These are phyloP conservation scores for Letharia columbiana DNA, from an alignment of 495 filamentous ascomycete genomes.

Conservation along the genomic window DNA sequence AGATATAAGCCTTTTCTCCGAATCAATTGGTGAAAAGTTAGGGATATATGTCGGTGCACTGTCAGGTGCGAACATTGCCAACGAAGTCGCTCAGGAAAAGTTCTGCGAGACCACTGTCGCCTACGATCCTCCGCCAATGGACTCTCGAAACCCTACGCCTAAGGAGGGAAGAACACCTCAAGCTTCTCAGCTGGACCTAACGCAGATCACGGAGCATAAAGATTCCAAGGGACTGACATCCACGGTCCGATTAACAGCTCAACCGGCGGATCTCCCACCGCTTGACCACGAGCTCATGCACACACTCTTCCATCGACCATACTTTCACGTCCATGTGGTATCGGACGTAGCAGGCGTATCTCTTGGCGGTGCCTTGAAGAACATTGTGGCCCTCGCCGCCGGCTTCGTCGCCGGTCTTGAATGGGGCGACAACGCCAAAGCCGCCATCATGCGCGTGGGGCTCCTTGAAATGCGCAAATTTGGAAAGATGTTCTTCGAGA, in stretches of 20 bases:
- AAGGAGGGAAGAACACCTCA: slow-evolving; percentile 45
- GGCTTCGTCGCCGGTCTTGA: slow-evolving; percentile 93
- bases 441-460: slow-evolving; percentile 91
- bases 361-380: slow-evolving; percentile 92
- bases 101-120: slow-evolving; percentile 95
- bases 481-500: slow-evolving; percentile 81
- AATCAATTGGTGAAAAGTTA: slow-evolving; percentile 80
- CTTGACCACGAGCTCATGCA: slow-evolving; percentile 72
- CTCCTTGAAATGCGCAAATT: slow-evolving; percentile 94
- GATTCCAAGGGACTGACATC: slow-evolving; percentile 53
- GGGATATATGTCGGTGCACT: slow-evolving; percentile 96
- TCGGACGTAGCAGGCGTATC: slow-evolving; percentile 92
- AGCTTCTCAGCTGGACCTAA: slow-evolving; percentile 48
- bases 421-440: slow-evolving; percentile 97
- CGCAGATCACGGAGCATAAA: slow-evolving; percentile 53
- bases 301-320: slow-evolving; percentile 87
- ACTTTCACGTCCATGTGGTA: slow-evolving; percentile 92
- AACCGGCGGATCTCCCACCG: slow-evolving; percentile 72
- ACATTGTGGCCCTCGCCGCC: slow-evolving; percentile 89
- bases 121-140: slow-evolving; percentile 85
- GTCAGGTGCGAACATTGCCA: slow-evolving; percentile 94
- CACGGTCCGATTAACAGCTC: slow-evolving; percentile 56
- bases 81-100: slow-evolving; percentile 88
- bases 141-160: slow-evolving; percentile 63
- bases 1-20: slow-evolving; percentile 81